Evolutionary conservation across 495 filamentous ascomycete species (phyloP).

Genomic region (Pseudotulostoma volvatum): DNA sequence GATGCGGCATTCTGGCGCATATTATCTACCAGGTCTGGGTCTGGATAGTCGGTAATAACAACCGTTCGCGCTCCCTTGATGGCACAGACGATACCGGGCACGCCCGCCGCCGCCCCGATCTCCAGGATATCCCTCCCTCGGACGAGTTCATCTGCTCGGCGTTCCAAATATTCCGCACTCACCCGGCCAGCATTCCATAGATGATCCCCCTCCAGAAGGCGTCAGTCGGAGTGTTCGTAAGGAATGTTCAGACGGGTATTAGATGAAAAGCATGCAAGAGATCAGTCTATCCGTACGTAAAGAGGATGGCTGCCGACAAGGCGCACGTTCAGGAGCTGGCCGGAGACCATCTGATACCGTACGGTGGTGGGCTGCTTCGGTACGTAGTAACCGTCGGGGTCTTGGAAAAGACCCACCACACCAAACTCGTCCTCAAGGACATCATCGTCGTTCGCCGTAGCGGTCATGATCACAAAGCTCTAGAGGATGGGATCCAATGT

Average conservation of each 20-base stretch:
- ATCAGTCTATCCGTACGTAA: conserved; percentile 42
- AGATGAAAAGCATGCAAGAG: conserved; percentile 1
- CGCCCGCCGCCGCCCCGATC: conserved; percentile 75
- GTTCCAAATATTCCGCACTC: conserved; percentile 61
- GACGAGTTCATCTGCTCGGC: conserved; percentile 38
- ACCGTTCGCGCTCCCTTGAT: conserved; percentile 50
- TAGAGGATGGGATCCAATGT: too few species aligned
- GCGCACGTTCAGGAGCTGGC: conserved; percentile 49
- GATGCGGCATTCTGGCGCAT: conserved; percentile 53
- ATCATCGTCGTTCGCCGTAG: too few species aligned
- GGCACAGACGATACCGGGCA: conserved; percentile 64
- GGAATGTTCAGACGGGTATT: too few species aligned
- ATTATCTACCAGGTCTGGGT: conserved; percentile 60
- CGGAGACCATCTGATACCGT: conserved; percentile 49
- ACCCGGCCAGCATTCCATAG: conserved; percentile 79
- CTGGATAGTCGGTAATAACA: conserved; percentile 81
- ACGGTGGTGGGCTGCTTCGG: conserved; percentile 52
- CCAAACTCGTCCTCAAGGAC: conserved; percentile 24
- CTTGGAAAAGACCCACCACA: conserved; percentile 48
- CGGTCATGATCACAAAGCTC: too few species aligned
- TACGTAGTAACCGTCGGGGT: conserved; percentile 58
- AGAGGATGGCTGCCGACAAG: conserved; percentile 82
- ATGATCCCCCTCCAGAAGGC: conserved; percentile 47
- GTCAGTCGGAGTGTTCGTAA: conserved; percentile 6
- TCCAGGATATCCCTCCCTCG: conserved; percentile 55